phyloP scores from a whole-genome alignment of 2,329 filamentous ascomycete species.

The Pezicula neosporulosa region DNA sequence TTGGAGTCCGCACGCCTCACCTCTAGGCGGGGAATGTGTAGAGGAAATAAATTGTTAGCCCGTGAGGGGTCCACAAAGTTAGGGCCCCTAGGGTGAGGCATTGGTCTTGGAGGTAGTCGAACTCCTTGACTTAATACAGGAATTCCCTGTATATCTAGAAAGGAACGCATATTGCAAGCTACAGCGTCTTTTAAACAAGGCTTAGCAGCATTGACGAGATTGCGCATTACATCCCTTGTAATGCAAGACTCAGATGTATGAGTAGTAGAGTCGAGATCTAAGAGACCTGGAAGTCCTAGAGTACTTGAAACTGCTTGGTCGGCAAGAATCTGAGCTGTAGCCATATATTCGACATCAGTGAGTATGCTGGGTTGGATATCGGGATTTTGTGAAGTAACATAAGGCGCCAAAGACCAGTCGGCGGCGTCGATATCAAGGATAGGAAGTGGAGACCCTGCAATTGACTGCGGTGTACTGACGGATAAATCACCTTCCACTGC shows the following conservation, averaged over 20 bases:
- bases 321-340: constrained; percentile 67
- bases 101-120: constrained; percentile 36
- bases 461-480: constrained; percentile 19
- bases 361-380: constrained; percentile 21
- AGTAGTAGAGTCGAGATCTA: neutral
- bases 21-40: constrained; percentile 68
- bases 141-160: constrained; percentile 55
- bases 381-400: constrained; percentile 59
- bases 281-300: constrained; percentile 22
- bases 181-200: constrained; percentile 38
- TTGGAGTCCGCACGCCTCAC: constrained; percentile 66
- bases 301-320: constrained; percentile 62
- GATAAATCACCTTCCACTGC: constrained; percentile 23
- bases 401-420: constrained; percentile 43
- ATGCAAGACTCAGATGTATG: constrained; percentile 7
- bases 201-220: constrained; percentile 42
- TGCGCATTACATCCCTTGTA: constrained; percentile 32
- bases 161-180: constrained; percentile 42
- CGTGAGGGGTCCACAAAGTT: constrained; percentile 28
- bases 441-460: constrained; percentile 20
- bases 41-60: constrained; percentile 53
- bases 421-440: constrained; percentile 27
- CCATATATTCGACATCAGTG: constrained; percentile 59
- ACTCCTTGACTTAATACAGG: constrained; percentile 49
- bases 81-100: constrained; percentile 17